Conservation (phyloP, 371 early-diverging fungal species). For the Haplosporangium sp. region DNA sequence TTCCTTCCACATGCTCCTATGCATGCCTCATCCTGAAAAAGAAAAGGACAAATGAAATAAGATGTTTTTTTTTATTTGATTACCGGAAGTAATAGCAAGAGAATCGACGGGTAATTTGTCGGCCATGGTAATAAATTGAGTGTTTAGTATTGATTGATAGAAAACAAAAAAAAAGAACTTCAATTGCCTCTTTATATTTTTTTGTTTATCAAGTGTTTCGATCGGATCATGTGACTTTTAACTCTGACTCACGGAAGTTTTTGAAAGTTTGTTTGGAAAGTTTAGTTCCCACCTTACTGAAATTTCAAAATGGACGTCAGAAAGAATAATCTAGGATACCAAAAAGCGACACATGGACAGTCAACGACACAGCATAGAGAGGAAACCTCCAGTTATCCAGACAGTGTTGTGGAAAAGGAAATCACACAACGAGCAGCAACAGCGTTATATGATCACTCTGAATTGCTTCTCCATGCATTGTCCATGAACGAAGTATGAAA, state of each 20-base stretch:
- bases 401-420: slow-evolving; percentile 8
- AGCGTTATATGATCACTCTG: slow-evolving; percentile 31
- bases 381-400: not conserved
- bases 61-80: not conserved
- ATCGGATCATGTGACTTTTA: not conserved
- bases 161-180: not conserved
- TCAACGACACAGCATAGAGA: no score
- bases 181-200: not conserved
- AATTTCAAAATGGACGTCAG: not conserved
- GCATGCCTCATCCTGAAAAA: not conserved
- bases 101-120: slow-evolving; percentile 49
- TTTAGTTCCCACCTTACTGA: no score
- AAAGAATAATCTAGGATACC: slow-evolving; percentile 4
- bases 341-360: not conserved
- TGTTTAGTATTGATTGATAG: not conserved
- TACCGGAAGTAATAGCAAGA: slow-evolving; percentile 47
- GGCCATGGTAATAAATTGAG: slow-evolving; percentile 32
- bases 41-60: no score
- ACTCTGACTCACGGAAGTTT: slow-evolving; percentile 3
- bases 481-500: slow-evolving; percentile 48
- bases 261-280: not conserved
- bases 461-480: slow-evolving; percentile 32
- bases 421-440: slow-evolving; percentile 32
- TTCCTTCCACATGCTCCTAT: not conserved
- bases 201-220: not conserved